These are phyloP conservation scores for Huntiella decipiens DNA, from an alignment of 2,329 filamentous ascomycete genomes.

Conservation along the genomic window DNA sequence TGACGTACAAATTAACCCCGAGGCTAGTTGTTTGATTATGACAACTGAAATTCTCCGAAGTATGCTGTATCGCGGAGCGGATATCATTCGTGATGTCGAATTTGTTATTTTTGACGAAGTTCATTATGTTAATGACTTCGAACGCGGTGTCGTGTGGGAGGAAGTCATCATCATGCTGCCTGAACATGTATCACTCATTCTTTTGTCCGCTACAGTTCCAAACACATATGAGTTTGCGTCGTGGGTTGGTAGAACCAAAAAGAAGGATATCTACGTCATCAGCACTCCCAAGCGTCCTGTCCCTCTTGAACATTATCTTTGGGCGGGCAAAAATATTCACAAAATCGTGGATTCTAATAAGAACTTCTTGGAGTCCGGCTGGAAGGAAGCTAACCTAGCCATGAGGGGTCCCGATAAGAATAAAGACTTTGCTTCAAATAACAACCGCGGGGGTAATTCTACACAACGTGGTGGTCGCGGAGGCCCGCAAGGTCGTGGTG, in stretches of 20 bases:
- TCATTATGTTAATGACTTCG: slow-evolving; percentile 92
- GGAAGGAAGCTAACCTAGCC: slow-evolving; percentile 79
- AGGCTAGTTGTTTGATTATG: slow-evolving; percentile 98
- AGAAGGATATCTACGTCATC: slow-evolving; percentile 98
- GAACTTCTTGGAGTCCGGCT: slow-evolving; percentile 75
- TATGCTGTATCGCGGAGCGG: slow-evolving; percentile 93
- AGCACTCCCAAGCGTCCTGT: slow-evolving; percentile 91
- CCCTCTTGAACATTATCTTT: slow-evolving; percentile 86
- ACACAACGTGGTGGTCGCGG: slow-evolving; percentile 15
- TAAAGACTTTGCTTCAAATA: slow-evolving; percentile 10
- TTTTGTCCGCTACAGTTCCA: slow-evolving; percentile 88
- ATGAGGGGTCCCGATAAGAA: slow-evolving; percentile 64
- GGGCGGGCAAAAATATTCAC: slow-evolving; percentile 80
- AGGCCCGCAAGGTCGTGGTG: slow-evolving; percentile 15
- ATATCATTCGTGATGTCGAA: slow-evolving; percentile 90
- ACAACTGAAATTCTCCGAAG: slow-evolving; percentile 94
- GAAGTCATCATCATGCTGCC: slow-evolving; percentile 99
- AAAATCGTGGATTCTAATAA: slow-evolving; percentile 93
- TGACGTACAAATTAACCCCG: slow-evolving; percentile 92
- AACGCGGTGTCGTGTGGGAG: slow-evolving; percentile 96
- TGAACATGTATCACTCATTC: slow-evolving; percentile 85
- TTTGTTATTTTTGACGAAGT: slow-evolving; percentile 99
- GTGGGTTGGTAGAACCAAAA: slow-evolving; percentile 94
- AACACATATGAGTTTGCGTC: slow-evolving; percentile 97
- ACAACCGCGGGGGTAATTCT: slow-evolving; percentile 14